Evolutionary conservation across 805 yeast genomes (phyloP).

Genomic region (Hanseniaspora meyeri): DNA sequence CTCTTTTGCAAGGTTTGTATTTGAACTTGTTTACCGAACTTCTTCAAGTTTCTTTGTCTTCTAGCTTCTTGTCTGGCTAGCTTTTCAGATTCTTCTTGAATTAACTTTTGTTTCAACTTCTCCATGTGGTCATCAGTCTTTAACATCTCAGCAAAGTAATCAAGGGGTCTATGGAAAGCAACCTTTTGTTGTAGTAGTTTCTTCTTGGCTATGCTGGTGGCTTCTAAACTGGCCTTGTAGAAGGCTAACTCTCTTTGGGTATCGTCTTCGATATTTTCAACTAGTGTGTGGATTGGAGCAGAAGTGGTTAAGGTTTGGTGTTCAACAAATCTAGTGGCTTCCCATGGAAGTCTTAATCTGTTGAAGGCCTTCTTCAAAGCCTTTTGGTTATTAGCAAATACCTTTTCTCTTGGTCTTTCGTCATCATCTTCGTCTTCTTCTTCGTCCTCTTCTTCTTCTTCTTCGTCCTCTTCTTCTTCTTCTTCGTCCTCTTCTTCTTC

Average conservation of each 20-base stretch:
- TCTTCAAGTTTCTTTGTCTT: constrained; percentile 87
- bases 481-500: constrained; percentile 31
- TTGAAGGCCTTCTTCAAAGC: constrained; percentile 64
- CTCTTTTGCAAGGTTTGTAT: constrained; percentile 85
- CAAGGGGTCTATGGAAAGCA: constrained; percentile 85
- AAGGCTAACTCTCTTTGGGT: constrained; percentile 91
- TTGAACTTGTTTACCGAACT: constrained; percentile 95
- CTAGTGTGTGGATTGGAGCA: constrained; percentile 48
- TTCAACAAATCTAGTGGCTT: constrained; percentile 64
- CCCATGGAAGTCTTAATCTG: constrained; percentile 48
- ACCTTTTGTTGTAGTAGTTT: constrained; percentile 57
- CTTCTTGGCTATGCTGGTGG: constrained; percentile 61
- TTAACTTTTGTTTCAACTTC: constrained; percentile 66
- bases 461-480: constrained; percentile 31
- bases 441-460: constrained; percentile 65
- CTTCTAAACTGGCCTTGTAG: constrained; percentile 83
- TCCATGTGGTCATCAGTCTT: constrained; percentile 98
- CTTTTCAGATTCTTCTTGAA: constrained; percentile 69
- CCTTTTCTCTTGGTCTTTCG: constrained; percentile 79
- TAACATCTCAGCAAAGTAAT: constrained; percentile 97
- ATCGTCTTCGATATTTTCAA: constrained; percentile 86
- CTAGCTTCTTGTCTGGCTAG: constrained; percentile 87
- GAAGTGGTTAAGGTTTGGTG: constrained; percentile 62
- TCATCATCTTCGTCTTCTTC: constrained; percentile 92
- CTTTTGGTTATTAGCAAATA: constrained; percentile 75